Conservation (phyloP, 148 eudicot genomes). For the Heliamphora exappendiculata region DNA sequence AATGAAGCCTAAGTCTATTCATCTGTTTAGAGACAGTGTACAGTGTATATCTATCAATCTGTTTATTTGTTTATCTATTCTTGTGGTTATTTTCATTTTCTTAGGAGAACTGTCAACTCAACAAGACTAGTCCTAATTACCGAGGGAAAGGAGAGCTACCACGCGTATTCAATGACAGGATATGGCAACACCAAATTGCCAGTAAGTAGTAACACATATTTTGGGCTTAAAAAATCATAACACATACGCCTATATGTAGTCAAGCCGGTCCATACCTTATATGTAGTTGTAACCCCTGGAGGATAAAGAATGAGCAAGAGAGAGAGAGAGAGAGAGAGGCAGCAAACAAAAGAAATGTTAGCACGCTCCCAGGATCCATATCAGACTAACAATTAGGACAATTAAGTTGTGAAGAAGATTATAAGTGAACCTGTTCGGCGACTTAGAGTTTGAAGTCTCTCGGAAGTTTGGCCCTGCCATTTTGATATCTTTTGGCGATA, state of each 20-base stretch:
- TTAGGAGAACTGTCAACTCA: not conserved
- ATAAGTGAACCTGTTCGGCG: slow-evolving; percentile 52
- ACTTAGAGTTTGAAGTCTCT: slow-evolving; percentile 60
- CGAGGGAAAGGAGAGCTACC: not conserved
- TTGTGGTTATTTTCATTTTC: not conserved
- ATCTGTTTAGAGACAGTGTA: not conserved
- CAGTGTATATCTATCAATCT: not conserved
- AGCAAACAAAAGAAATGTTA: not conserved
- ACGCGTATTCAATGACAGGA: slow-evolving; percentile 3
- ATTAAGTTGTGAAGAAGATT: not conserved
- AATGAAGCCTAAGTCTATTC: not conserved
- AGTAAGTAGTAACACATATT: not conserved
- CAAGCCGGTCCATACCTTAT: slow-evolving; percentile 60
- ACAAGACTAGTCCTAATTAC: not conserved
- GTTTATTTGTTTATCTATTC: not conserved
- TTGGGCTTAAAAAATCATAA: slow-evolving; percentile 4
- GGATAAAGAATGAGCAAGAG: not conserved
- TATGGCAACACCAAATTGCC: not conserved
- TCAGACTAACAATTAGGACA: not conserved
- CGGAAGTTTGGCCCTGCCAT: slow-evolving; percentile 86
- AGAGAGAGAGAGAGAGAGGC: not conserved
- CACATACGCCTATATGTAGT: slow-evolving; percentile 21
- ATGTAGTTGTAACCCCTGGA: slow-evolving; percentile 46
- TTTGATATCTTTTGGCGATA: slow-evolving; percentile 87
- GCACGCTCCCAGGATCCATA: not conserved